Percentiles rank a stretch among this genome's conserved stretches.
phyloP scores from a whole-genome alignment of 2,329 filamentous ascomycete genomes.

The Cladosporium sp. region DNA sequence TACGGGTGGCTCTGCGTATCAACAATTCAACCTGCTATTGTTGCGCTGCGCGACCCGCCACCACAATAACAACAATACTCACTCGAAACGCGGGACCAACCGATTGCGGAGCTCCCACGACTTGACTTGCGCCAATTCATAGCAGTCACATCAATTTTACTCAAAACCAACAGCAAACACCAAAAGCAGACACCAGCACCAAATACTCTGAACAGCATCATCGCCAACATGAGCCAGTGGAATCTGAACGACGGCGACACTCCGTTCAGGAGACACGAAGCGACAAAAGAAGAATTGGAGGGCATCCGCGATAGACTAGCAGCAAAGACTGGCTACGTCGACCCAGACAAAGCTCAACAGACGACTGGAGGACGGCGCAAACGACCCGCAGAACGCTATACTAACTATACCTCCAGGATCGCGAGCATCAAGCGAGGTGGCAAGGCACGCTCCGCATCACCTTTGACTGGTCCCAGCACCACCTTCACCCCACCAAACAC shows the following conservation, averaged over 20 bases:
- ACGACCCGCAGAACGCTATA: not conserved
- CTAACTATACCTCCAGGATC: constrained; percentile 12
- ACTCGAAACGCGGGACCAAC: not conserved
- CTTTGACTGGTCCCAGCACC: constrained; percentile 15
- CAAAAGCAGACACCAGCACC: not conserved
- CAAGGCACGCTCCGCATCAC: constrained; percentile 18
- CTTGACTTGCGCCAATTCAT: not conserved
- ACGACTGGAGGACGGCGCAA: not conserved
- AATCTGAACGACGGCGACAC: not conserved
- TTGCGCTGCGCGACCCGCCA: not conserved
- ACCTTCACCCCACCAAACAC: constrained; percentile 20
- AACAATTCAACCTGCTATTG: not conserved
- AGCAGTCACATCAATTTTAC: not conserved
- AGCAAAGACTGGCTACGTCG: not conserved
- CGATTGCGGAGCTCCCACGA: not conserved
- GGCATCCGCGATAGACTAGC: not conserved
- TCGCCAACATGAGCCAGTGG: not conserved
- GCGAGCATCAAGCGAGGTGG: constrained; percentile 18
- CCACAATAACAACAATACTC: not conserved
- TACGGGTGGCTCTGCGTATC: not conserved
- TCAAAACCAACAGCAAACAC: not conserved
- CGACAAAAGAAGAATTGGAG: not conserved
- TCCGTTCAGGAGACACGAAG: not conserved
- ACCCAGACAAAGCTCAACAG: not conserved
- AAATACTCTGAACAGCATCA: not conserved